phyloP scores from a whole-genome alignment of 202 grass and related monocot genomes.

The Zizania palustris region DNA sequence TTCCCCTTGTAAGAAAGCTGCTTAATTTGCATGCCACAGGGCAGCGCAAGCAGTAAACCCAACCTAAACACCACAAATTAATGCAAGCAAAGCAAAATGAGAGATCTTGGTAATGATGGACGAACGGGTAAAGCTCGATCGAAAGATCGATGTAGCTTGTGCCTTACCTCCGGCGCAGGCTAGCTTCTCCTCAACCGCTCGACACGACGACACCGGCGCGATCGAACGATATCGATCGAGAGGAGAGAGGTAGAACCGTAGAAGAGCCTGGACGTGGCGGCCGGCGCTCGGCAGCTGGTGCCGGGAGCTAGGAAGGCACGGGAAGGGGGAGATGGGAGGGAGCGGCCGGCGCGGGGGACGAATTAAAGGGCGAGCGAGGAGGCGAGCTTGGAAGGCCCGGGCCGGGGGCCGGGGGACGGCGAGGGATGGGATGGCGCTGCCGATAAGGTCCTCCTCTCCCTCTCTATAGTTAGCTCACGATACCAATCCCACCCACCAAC shows the following conservation, averaged over 20 bases:
- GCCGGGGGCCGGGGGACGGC: conserved; percentile 11
- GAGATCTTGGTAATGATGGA: conserved; percentile 24
- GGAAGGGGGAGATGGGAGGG: conserved; percentile 28
- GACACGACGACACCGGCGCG: neutral
- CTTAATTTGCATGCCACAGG: conserved; percentile 49
- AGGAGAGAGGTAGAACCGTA: neutral
- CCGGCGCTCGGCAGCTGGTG: neutral
- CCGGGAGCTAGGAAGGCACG: neutral
- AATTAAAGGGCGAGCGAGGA: conserved; percentile 40
- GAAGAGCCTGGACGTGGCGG: conserved; percentile 9
- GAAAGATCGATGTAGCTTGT: neutral
- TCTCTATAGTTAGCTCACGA: neutral
- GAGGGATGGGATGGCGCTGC: conserved; percentile 57
- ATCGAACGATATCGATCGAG: neutral
- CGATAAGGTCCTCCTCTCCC: conserved; percentile 35
- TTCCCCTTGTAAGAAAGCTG: conserved; percentile 6
- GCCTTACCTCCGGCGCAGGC: conserved; percentile 52
- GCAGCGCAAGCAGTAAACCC: neutral
- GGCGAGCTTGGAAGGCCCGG: neutral
- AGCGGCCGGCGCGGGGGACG: conserved; percentile 40
- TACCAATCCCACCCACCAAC: conserved; percentile 47
- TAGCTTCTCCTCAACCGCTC: conserved; percentile 1
- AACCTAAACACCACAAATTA: neutral
- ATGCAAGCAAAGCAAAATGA: neutral
- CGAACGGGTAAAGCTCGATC: conserved; percentile 14